Conservation (phyloP, 176 grass and related monocot genomes). For the sorghum (Sorghum bicolor) region Sorghum_bicolor_NCBIv3 NC_012871.2:63295001-63295500, state of each 20-base stretch:
- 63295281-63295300: too few relatives aligned
- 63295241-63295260: neutral
- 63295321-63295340: too few relatives aligned
- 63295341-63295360: too few relatives aligned
- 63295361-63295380: too few relatives aligned
- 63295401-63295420: too few relatives aligned
- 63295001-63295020: neutral
- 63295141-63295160: constrained; percentile 21
- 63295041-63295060: neutral
- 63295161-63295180: constrained; percentile 28
- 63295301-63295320: too few relatives aligned
- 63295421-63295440: too few relatives aligned
- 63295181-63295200: neutral
- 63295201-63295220: constrained; percentile 14
- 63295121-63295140: constrained; percentile 32
- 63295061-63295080: neutral
- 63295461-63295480: too few relatives aligned
- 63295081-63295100: neutral
- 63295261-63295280: neutral
- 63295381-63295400: too few relatives aligned
- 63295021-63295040: neutral
- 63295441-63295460: too few relatives aligned
- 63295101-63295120: constrained; percentile 14
- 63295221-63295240: neutral
- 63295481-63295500: too few relatives aligned